phyloP scores from a whole-genome alignment of 139 green algal genomes.

The Coelastrella sp. region DNA sequence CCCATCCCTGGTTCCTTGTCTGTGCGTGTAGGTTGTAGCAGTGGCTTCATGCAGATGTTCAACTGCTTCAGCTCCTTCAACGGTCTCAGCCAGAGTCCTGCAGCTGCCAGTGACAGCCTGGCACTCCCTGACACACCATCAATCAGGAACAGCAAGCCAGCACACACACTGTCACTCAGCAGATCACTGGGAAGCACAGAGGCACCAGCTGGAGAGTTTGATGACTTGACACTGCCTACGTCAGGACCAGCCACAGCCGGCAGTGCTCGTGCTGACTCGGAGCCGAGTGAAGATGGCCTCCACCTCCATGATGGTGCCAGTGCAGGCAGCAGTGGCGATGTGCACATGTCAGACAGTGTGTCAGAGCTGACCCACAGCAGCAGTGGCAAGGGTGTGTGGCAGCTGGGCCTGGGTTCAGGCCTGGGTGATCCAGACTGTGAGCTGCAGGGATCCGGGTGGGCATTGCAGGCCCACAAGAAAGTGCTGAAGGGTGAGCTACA shows the following conservation, averaged over 20 bases:
- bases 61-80: constrained; percentile 16
- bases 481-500: constrained; percentile 19
- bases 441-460: constrained; percentile 40
- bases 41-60: constrained; percentile 24
- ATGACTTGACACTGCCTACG: too few species aligned
- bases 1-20: not conserved
- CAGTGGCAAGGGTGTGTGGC: not conserved
- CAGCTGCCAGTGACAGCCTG: not conserved
- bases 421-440: constrained; percentile 34
- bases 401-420: not conserved
- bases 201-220: not conserved
- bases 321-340: not conserved
- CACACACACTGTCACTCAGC: not conserved
- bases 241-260: not conserved
- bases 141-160: not conserved
- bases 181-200: not conserved
- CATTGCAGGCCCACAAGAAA: constrained; percentile 36
- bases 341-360: constrained; percentile 4
- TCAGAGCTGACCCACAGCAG: not conserved
- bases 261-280: not conserved
- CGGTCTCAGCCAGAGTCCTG: not conserved
- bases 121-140: not conserved
- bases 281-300: not conserved
- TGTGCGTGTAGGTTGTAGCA: not conserved
- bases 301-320: not conserved